Percentiles rank a stretch among this genome's conserved stretches.
Conservation (phyloP, 768 basidiomycete species). For the Termitomyces sp. region DNA sequence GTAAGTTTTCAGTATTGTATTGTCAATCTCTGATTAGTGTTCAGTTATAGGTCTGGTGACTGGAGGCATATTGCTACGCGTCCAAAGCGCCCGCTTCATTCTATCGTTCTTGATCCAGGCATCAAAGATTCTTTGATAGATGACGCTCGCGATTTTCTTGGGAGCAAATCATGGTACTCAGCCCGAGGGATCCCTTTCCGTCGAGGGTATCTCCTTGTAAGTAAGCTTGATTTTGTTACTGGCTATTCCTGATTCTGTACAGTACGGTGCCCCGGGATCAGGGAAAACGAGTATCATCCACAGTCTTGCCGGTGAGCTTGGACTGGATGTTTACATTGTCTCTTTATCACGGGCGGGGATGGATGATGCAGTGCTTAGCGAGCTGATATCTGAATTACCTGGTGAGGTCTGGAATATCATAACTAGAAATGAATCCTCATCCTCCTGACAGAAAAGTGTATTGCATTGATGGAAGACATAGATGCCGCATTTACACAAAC, state of each 20-base stretch:
- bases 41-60: conserved; percentile 28
- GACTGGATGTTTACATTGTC: conserved; percentile 67
- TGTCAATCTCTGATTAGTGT: conserved; percentile 21
- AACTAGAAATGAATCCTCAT: not conserved
- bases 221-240: conserved; percentile 5
- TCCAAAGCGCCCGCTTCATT: conserved; percentile 57
- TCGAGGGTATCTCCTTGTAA: conserved; percentile 64
- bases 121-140: conserved; percentile 58
- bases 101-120: conserved; percentile 68
- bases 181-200: conserved; percentile 79
- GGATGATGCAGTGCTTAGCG: conserved; percentile 48
- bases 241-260: not conserved
- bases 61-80: conserved; percentile 51
- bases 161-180: conserved; percentile 66
- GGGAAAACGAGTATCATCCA: conserved; percentile 81
- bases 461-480: conserved; percentile 81
- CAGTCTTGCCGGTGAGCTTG: conserved; percentile 71
- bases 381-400: conserved; percentile 57
- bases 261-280: conserved; percentile 68
- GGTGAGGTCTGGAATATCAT: conserved; percentile 20
- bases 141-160: conserved; percentile 68
- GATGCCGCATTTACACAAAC: conserved; percentile 64
- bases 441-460: conserved; percentile 41
- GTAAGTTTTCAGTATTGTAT: conserved; percentile 18
- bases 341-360: conserved; percentile 51